A percentile compares a stretch with the other conserved stretches of the same genome.
Evolutionary conservation across 1,139 yeast genomes (phyloP).

Genomic region (Wickerhamiella infanticola): DNA sequence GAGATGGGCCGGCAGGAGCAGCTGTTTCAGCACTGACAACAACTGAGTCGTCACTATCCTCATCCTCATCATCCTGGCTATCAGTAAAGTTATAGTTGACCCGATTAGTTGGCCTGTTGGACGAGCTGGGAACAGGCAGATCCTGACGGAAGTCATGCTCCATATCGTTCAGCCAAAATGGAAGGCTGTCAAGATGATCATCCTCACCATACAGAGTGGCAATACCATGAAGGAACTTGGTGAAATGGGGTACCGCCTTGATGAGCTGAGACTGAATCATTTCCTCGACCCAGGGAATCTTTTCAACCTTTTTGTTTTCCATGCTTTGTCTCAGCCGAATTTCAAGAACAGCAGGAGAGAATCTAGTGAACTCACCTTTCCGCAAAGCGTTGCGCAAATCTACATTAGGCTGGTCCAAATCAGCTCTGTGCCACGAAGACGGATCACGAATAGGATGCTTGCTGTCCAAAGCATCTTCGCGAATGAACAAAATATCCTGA

Average conservation of each 20-base stretch:
- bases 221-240: slow-evolving; percentile 82
- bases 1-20: slow-evolving; percentile 2
- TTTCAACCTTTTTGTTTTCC: slow-evolving; percentile 8
- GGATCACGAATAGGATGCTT: slow-evolving; percentile 86
- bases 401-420: slow-evolving; percentile 59
- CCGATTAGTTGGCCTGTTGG: not conserved
- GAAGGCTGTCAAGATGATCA: slow-evolving; percentile 76
- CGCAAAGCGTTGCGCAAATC: slow-evolving; percentile 62
- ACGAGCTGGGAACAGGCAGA: not conserved
- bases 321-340: slow-evolving; percentile 37
- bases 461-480: slow-evolving; percentile 79
- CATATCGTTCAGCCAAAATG: slow-evolving; percentile 88
- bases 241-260: slow-evolving; percentile 80
- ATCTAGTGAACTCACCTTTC: slow-evolving; percentile 71
- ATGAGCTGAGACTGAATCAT: slow-evolving; percentile 70
- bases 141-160: slow-evolving; percentile 38
- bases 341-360: slow-evolving; percentile 88
- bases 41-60: slow-evolving; percentile 11
- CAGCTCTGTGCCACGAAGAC: slow-evolving; percentile 77
- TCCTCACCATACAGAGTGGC: slow-evolving; percentile 79
- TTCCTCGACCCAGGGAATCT: slow-evolving; percentile 66
- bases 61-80: slow-evolving; percentile 23
- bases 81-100: not conserved
- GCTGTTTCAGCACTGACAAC: slow-evolving; percentile 16
- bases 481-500: slow-evolving; percentile 68